phyloP scores from a whole-genome alignment of 2,329 filamentous ascomycete species.

The Calonectria multiphialidica region DNA sequence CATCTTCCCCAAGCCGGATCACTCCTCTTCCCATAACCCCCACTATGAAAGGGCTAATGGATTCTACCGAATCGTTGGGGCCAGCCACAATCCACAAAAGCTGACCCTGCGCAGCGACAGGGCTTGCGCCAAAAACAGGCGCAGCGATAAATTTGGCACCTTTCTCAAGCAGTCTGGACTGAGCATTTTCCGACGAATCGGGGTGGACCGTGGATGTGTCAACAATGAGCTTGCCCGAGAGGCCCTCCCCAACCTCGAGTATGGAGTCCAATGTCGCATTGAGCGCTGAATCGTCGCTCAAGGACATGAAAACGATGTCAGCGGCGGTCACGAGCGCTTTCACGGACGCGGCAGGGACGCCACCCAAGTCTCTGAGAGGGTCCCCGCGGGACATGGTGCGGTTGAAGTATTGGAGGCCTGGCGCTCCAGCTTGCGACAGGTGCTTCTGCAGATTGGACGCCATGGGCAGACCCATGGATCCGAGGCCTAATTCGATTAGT shows the following conservation, averaged over 20 bases:
- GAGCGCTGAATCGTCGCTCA: slow-evolving; percentile 58
- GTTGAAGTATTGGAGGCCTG: slow-evolving; percentile 56
- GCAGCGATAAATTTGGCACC: slow-evolving; percentile 55
- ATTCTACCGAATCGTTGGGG: slow-evolving; percentile 47
- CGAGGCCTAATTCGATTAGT: slow-evolving; percentile 52
- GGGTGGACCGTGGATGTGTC: slow-evolving; percentile 66
- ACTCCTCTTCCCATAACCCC: slow-evolving; percentile 57
- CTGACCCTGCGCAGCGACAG: slow-evolving; percentile 58
- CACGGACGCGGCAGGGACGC: slow-evolving; percentile 34
- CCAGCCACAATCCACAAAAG: slow-evolving; percentile 62
- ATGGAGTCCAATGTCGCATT: slow-evolving; percentile 48
- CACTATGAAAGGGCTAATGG: slow-evolving; percentile 53
- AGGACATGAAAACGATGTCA: slow-evolving; percentile 54
- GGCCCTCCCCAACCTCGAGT: slow-evolving; percentile 32
- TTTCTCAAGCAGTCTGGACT: slow-evolving; percentile 42
- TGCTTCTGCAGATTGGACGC: slow-evolving; percentile 61
- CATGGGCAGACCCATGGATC: slow-evolving; percentile 65
- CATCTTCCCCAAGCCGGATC: slow-evolving; percentile 57
- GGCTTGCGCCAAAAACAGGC: slow-evolving; percentile 64
- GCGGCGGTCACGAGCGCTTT: slow-evolving; percentile 44
- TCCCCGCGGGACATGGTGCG: slow-evolving; percentile 60
- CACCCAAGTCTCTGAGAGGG: slow-evolving; percentile 44
- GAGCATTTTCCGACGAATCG: slow-evolving; percentile 49
- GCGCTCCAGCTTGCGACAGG: slow-evolving; percentile 36
- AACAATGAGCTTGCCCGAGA: slow-evolving; percentile 56